phyloP scores from a whole-genome alignment of 768 basidiomycete genomes.

The Podaxis pistillaris region DNA sequence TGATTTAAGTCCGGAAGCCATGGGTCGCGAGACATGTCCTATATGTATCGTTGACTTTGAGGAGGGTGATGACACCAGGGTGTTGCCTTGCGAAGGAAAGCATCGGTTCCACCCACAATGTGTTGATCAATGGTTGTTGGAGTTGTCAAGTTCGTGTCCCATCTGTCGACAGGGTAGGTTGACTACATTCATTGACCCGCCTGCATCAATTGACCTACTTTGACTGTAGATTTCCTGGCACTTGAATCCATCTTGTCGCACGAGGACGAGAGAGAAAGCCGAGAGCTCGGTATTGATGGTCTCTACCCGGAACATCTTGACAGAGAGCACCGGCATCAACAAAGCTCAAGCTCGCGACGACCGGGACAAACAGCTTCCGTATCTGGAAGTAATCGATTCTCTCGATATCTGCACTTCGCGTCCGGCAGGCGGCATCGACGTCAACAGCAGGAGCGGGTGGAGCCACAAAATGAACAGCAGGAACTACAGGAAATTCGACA shows the following conservation, averaged over 20 bases:
- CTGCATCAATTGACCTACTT: conserved; percentile 6
- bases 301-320: neutral
- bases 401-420: conserved; percentile 56
- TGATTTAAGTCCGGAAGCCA: conserved; percentile 58
- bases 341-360: neutral
- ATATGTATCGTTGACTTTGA: conserved; percentile 96
- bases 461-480: neutral
- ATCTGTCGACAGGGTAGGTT: conserved; percentile 83
- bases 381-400: conserved; percentile 37
- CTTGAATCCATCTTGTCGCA: conserved; percentile 54
- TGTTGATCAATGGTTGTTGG: conserved; percentile 91
- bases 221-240: conserved; percentile 48
- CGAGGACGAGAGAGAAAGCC: conserved; percentile 15
- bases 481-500: neutral
- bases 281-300: conserved; percentile 4
- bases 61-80: conserved; percentile 87
- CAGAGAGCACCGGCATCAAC: conserved; percentile 18
- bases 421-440: conserved; percentile 32
- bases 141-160: conserved; percentile 88
- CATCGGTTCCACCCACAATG: conserved; percentile 89
- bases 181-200: neutral
- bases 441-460: conserved; percentile 11
- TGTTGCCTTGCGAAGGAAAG: conserved; percentile 88
- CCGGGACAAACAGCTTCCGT: neutral
- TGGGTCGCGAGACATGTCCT: conserved; percentile 86